Evolutionary conservation across 164 flowering plant genomes (phyloP).

Genomic region (Umbilicus rupestris): DNA sequence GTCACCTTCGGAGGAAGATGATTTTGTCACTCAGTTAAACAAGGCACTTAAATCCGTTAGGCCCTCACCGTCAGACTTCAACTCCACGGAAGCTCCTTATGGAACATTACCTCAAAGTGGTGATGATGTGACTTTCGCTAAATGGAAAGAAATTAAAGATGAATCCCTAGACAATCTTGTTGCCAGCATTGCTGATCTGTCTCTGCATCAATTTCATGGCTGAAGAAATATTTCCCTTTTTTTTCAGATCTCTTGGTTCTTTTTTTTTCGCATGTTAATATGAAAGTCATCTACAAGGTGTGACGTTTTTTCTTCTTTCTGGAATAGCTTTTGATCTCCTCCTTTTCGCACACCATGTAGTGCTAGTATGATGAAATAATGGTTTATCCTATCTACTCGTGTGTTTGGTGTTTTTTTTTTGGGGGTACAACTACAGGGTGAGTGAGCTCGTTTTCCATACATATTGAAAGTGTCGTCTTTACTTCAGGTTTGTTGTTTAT

Average conservation of each 20-base stretch:
- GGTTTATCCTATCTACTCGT: too few species aligned
- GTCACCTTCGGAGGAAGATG: conserved; percentile 33
- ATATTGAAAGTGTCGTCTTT: too few species aligned
- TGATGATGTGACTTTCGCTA: conserved; percentile 13
- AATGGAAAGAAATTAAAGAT: conserved; percentile 11
- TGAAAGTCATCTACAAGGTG: too few species aligned
- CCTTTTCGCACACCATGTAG: too few species aligned
- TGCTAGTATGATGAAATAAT: too few species aligned
- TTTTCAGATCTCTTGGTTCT: background rate
- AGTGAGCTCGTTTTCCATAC: too few species aligned
- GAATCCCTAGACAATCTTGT: conserved; percentile 31
- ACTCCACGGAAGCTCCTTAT: conserved; percentile 7
- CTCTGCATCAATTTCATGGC: conserved; percentile 20
- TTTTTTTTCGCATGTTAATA: background rate
- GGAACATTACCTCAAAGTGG: conserved; percentile 3
- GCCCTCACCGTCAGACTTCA: background rate
- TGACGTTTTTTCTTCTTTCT: too few species aligned
- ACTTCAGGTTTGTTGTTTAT: too few species aligned
- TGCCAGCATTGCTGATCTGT: conserved; percentile 40
- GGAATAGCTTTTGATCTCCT: too few species aligned
- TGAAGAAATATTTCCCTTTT: background rate
- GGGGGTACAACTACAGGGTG: too few species aligned
- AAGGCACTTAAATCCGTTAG: conserved; percentile 16
- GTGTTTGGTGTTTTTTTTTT: too few species aligned
- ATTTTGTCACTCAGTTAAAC: conserved; percentile 30